phyloP scores from a whole-genome alignment of 1,139 yeast species.

The Kodamaea anthophila region DNA sequence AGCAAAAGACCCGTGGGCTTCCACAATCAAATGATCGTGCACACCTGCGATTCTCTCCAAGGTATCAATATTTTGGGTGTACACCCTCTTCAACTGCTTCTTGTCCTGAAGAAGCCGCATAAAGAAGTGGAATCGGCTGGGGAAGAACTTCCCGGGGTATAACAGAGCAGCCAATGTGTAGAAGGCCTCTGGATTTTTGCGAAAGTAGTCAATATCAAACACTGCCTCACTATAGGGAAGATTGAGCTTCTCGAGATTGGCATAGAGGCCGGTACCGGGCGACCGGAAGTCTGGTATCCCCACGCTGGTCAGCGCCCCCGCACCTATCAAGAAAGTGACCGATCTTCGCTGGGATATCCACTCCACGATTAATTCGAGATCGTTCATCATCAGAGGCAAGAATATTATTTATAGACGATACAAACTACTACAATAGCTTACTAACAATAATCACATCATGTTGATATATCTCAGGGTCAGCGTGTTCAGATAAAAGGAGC shows the following conservation, averaged over 20 bases:
- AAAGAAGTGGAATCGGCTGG: slow-evolving; percentile 75
- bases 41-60: slow-evolving; percentile 84
- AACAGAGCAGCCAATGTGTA: slow-evolving; percentile 78
- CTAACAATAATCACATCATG: no score
- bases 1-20: slow-evolving; percentile 95
- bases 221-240: slow-evolving; percentile 95
- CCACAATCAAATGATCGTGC: slow-evolving; percentile 56
- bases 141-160: slow-evolving; percentile 81
- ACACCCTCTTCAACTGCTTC: slow-evolving; percentile 57
- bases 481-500: no score
- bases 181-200: slow-evolving; percentile 72
- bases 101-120: slow-evolving; percentile 63
- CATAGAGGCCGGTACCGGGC: slow-evolving; percentile 85
- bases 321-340: slow-evolving; percentile 65
- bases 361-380: no score
- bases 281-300: slow-evolving; percentile 95
- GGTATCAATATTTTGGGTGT: slow-evolving; percentile 91
- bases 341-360: no score
- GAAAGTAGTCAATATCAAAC: slow-evolving; percentile 79
- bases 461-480: no score
- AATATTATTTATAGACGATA: no score
- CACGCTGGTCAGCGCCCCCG: slow-evolving; percentile 88
- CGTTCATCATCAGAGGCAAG: no score
- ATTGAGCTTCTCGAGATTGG: slow-evolving; percentile 66
- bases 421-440: no score